phyloP scores from a whole-genome alignment of 331 rosid genomes.

The Acacia concinna region DNA sequence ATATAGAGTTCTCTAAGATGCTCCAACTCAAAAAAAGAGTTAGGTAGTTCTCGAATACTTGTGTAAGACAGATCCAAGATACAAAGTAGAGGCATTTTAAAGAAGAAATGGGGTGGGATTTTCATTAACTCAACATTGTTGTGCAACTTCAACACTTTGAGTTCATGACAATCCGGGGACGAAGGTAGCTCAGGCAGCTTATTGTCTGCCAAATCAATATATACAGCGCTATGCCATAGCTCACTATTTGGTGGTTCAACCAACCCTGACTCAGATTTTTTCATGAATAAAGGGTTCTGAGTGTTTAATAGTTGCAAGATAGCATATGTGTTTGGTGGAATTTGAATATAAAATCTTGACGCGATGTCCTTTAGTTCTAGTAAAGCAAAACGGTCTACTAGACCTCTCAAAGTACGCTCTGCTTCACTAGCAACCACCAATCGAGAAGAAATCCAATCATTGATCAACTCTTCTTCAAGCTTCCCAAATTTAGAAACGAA shows the following conservation, averaged over 20 bases:
- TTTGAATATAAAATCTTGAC: background rate
- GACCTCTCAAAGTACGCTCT: background rate
- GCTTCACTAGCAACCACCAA: background rate
- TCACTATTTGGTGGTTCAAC: background rate
- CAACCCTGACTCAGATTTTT: background rate
- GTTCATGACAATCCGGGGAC: background rate
- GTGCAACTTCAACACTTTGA: constrained; percentile 3
- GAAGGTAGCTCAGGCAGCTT: constrained; percentile 15
- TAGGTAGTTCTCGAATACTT: background rate
- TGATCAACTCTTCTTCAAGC: background rate
- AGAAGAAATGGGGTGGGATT: constrained; percentile 2
- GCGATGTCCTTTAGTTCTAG: background rate
- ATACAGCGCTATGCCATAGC: background rate
- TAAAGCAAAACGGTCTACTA: background rate
- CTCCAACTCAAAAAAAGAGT: background rate
- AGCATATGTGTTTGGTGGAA: background rate
- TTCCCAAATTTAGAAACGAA: background rate
- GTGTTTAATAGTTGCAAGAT: background rate
- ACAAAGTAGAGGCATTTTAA: constrained; percentile 20
- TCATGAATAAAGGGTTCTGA: background rate
- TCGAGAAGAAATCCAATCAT: constrained; percentile 9
- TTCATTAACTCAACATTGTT: constrained; percentile 2
- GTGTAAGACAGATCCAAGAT: constrained; percentile 25
- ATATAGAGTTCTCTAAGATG: background rate
- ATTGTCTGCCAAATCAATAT: constrained; percentile 11